Conservation (phyloP, 2,329 filamentous ascomycete species). For the Bimuria novae-zelandiae region DNA sequence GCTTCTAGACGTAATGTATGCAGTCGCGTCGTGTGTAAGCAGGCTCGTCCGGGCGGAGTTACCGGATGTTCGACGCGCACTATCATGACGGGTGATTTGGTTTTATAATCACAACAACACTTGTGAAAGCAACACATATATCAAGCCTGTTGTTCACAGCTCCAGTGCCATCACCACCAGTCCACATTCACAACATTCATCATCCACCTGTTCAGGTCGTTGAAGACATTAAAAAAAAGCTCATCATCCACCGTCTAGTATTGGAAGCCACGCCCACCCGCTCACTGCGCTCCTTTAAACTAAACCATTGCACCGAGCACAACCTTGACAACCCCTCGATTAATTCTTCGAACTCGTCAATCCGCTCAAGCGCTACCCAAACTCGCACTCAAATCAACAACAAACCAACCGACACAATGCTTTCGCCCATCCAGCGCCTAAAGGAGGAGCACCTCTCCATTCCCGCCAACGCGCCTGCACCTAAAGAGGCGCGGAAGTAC, state of each 20-base stretch:
- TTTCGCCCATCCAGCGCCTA: conserved; percentile 6
- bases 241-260: too few relatives aligned
- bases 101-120: background rate
- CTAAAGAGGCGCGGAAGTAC: conserved; percentile 3
- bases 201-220: too few relatives aligned
- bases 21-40: background rate
- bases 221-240: too few relatives aligned
- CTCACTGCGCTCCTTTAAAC: too few relatives aligned
- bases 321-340: too few relatives aligned
- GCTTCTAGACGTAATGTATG: background rate
- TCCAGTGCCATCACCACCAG: too few relatives aligned
- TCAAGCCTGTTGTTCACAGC: too few relatives aligned
- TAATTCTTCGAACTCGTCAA: background rate
- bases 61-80: background rate
- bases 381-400: background rate
- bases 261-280: too few relatives aligned
- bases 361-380: background rate
- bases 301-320: too few relatives aligned
- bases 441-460: background rate
- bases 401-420: background rate
- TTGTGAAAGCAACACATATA: background rate
- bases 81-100: background rate
- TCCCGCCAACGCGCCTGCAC: background rate
- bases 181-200: too few relatives aligned
- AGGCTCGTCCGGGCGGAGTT: too few relatives aligned